These are phyloP conservation scores for Kluyveromyces nonfermentans DNA, from an alignment of 805 yeast species.

Conservation along the genomic window DNA sequence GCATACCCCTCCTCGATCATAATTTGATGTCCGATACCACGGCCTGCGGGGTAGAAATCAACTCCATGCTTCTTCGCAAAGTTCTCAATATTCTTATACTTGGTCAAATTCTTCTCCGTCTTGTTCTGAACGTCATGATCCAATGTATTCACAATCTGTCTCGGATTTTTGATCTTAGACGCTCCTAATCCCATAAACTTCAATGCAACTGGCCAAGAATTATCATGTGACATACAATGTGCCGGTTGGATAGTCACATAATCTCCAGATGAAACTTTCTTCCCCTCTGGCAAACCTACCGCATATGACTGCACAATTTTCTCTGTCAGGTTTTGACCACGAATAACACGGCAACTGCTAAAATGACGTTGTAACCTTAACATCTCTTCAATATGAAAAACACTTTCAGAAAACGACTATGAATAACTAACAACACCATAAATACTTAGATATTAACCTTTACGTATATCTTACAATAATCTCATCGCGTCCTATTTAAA, in stretches of 20 bases:
- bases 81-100: constrained; percentile 78
- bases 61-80: constrained; percentile 88
- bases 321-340: constrained; percentile 79
- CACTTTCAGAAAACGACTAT: too few species aligned
- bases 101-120: constrained; percentile 75
- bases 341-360: constrained; percentile 12
- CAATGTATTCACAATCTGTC: constrained; percentile 90
- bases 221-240: constrained; percentile 98
- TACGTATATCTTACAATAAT: too few species aligned
- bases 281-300: constrained; percentile 69
- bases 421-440: too few species aligned
- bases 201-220: constrained; percentile 98
- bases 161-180: constrained; percentile 64
- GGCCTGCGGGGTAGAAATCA: constrained; percentile 96
- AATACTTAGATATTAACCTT: too few species aligned
- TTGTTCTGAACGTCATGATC: constrained; percentile 98
- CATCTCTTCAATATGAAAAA: constrained; percentile 9
- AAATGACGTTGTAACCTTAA: constrained; percentile 19
- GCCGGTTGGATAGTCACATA: constrained; percentile 92
- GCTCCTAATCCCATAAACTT: constrained; percentile 96
- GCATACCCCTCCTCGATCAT: constrained; percentile 99
- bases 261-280: constrained; percentile 79
- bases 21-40: constrained; percentile 98
- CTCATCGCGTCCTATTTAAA: too few species aligned
- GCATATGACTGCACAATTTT: constrained; percentile 92